Conservation (phyloP, 208 protist genomes). For the Acanthamoeba culbertsoni region DNA sequence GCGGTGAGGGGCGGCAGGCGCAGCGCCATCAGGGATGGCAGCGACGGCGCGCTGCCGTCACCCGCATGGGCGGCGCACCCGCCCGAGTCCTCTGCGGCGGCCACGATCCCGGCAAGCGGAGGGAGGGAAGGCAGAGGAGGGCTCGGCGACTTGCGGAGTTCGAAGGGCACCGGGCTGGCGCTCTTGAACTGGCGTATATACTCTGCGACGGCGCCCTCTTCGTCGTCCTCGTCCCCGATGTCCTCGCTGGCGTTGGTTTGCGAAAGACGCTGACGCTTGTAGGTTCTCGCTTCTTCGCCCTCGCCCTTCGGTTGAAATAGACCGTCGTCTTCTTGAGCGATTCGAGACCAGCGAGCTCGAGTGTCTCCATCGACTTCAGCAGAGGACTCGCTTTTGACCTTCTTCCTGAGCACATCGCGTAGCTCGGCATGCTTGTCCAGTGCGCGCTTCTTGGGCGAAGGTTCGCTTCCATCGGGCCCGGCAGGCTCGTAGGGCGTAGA, state of each 20-base stretch:
- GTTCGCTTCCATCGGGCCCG: background rate
- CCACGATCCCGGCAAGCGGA: background rate
- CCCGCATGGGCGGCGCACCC: background rate
- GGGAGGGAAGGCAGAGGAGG: background rate
- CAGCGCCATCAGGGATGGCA: background rate
- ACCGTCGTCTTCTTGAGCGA: background rate
- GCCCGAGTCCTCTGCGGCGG: background rate
- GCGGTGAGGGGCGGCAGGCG: background rate
- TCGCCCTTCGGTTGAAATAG: background rate
- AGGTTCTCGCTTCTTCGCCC: background rate
- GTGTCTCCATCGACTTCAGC: background rate
- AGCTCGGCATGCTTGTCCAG: background rate
- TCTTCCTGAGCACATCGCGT: background rate
- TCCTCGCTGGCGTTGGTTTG: background rate
- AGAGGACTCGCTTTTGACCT: background rate
- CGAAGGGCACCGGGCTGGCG: background rate
- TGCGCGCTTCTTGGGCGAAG: background rate
- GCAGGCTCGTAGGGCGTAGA: background rate
- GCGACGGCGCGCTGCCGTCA: background rate
- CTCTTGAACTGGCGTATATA: constrained; percentile 37
- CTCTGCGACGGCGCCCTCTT: constrained; percentile 12
- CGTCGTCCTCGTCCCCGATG: background rate
- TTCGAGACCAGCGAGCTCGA: background rate
- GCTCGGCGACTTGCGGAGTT: background rate
- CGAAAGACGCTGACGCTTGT: background rate